Base-by-base conservation (phyloP, 1,139 yeast species). In the Geotrichum citri-aurantii region DNA sequence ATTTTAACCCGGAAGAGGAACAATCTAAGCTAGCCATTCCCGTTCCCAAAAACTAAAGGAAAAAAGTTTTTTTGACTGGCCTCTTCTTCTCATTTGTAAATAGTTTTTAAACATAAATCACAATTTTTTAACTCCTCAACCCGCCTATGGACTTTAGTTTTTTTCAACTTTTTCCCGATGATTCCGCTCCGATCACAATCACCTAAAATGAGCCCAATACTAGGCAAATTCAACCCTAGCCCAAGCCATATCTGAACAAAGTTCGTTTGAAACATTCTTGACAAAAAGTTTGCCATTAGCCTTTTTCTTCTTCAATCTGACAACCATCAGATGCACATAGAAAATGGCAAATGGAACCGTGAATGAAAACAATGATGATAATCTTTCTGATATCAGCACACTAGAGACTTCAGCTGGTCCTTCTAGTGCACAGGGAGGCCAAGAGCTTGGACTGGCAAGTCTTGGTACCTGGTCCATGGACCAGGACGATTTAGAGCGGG, bases 1-100 rank as follows among this genome's bases (percentile, higher is more conserved):
- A 91, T 60, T 91, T 88, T 69, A 85, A 91, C 69, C 83, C 97
- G 0, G 77, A 78, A 54, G 93, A 86, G 62, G 98, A 93, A 73
- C 82, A 88, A 80, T 77, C 62, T 24, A 69, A 68, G 57, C 63
- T 67, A 11, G 51, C 59, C 24, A 49, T 48, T 14, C 47, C 57
- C 19, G 51, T 47, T 4, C 33, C 51, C 29, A 50, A 46, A 21
- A 48, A 54, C 40, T 55, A 49, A 44, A 21, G n/a, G 33, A 26
- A 23, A 14, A 23, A 14, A 17, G 17, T 21, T 7, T 33, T 37
- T 31, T 17, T 40, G 4, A 10, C 19, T 37, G 8, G 44, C 44
- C 17, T 17, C 40, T 10, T 21, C n/a, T 24, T 37, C 8, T 24
- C 37, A 52, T 56, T 50, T 56, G 55, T 55, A 56, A 26, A 56